Conservation (phyloP, 352 stramenopile species). For the Lagenidium sp. region DNA sequence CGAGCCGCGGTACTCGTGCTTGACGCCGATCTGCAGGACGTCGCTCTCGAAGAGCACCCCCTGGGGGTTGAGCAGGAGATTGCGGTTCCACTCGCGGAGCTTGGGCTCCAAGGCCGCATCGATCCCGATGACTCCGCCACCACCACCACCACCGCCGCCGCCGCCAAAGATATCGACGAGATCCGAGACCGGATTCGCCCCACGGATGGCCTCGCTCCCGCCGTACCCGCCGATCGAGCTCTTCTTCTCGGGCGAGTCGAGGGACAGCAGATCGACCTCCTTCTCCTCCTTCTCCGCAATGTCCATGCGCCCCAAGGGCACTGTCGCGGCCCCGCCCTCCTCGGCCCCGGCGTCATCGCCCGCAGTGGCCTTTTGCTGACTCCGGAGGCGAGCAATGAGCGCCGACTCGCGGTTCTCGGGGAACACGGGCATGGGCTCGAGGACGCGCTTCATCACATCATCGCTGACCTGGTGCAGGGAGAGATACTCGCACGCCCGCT, state of each 20-base stretch:
- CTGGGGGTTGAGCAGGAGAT: constrained; percentile 86
- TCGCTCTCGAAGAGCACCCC: constrained; percentile 90
- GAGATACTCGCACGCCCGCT: constrained; percentile 95
- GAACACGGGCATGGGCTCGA: constrained; percentile 97
- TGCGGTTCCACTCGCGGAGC: constrained; percentile 65
- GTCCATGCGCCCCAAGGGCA: constrained; percentile 3
- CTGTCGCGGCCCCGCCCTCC: constrained; percentile 3
- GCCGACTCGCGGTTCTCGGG: constrained; percentile 83
- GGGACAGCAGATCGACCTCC: constrained; percentile 40
- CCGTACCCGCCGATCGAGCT: constrained; percentile 3
- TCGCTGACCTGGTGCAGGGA: constrained; percentile 78
- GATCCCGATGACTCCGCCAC: constrained; percentile 17
- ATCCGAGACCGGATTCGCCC: constrained; percentile 41
- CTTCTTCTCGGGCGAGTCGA: constrained; percentile 26
- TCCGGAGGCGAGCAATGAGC: constrained; percentile 57
- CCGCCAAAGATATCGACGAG: constrained; percentile 45
- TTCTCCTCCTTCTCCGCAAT: constrained; percentile 11
- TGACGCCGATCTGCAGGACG: constrained; percentile 91
- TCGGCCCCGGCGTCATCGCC: constrained; percentile 11
- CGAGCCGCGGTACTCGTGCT: constrained; percentile 93
- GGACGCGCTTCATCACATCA: constrained; percentile 90
- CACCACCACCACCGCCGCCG: constrained; percentile 5
- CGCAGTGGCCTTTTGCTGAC: constrained; percentile 42
- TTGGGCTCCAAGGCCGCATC: constrained; percentile 36
- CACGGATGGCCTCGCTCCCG: constrained; percentile 27